Evolutionary conservation across 176 grass and related monocot species (phyloP).

Genomic region (Dactylis glomerata): DNA sequence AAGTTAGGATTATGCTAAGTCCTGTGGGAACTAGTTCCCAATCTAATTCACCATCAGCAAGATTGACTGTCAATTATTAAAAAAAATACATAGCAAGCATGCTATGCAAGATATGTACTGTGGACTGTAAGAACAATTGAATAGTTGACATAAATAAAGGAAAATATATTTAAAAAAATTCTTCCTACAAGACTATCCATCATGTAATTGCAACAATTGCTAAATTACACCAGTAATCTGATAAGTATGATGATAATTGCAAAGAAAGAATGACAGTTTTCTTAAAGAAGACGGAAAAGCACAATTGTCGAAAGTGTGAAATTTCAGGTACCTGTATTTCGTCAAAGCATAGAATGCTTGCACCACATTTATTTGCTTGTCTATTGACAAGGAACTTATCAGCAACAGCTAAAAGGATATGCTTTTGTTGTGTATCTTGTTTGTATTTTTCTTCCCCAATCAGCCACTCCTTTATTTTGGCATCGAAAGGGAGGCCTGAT

Average conservation of each 20-base stretch:
- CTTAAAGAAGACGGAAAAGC: background rate
- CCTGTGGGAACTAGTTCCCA: background rate
- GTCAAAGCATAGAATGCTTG: constrained; percentile 98
- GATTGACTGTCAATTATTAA: background rate
- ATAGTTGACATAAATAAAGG: background rate
- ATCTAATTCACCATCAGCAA: background rate
- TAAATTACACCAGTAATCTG: background rate
- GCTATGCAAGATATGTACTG: background rate
- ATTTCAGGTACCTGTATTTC: constrained; percentile 83
- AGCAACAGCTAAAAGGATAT: constrained; percentile 90
- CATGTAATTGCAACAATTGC: background rate
- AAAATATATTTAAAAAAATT: background rate
- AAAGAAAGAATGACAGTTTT: background rate
- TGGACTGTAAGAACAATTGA: background rate
- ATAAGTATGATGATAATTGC: background rate
- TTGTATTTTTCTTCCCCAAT: constrained; percentile 92
- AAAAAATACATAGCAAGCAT: background rate
- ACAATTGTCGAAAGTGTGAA: background rate
- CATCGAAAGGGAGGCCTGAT: constrained; percentile 72
- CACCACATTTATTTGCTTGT: constrained; percentile 75
- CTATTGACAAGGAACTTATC: constrained; percentile 95
- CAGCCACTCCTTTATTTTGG: constrained; percentile 93
- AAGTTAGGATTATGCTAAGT: constrained; percentile 10
- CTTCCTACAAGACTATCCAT: background rate
- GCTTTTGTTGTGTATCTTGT: constrained; percentile 72